Evolutionary conservation across 2,329 filamentous ascomycete species (phyloP).

Genomic region (Alternaria novae-zelandiae): DNA sequence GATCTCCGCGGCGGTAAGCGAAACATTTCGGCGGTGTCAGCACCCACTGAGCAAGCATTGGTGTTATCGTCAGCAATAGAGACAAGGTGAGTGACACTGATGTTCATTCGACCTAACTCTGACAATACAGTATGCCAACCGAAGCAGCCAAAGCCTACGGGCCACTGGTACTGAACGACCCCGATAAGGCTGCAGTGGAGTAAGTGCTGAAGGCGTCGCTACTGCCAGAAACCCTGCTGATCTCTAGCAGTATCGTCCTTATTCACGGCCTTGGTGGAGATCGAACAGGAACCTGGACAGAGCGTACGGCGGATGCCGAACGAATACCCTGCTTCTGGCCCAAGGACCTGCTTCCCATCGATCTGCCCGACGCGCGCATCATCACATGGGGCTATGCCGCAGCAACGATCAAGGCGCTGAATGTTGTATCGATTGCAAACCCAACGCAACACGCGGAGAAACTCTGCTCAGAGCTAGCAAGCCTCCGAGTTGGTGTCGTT

Average conservation of each 20-base stretch:
- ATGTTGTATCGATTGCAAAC: not conserved
- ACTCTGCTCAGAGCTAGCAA: not conserved
- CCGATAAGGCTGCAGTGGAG: not conserved
- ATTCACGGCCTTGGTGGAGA: not conserved
- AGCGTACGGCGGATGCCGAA: not conserved
- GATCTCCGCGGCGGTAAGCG: not conserved
- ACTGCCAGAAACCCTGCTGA: not conserved
- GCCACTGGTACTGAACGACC: not conserved
- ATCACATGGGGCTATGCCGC: not conserved
- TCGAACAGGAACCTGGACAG: not conserved
- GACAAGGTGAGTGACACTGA: not conserved
- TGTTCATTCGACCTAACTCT: not conserved
- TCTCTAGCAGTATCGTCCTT: not conserved
- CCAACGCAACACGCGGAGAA: not conserved
- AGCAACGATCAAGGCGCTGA: not conserved
- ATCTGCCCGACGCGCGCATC: not conserved
- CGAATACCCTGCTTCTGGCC: not conserved
- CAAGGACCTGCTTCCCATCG: not conserved
- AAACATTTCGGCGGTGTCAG: not conserved
- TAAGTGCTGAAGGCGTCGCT: not conserved
- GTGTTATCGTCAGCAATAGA: not conserved
- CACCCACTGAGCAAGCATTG: not conserved
- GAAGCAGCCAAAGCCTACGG: not conserved
- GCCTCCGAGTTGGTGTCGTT: not conserved
- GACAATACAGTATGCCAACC: not conserved